phyloP scores from a whole-genome alignment of 192 early-diverging fungal genomes.

The Coemansia sp. region DNA sequence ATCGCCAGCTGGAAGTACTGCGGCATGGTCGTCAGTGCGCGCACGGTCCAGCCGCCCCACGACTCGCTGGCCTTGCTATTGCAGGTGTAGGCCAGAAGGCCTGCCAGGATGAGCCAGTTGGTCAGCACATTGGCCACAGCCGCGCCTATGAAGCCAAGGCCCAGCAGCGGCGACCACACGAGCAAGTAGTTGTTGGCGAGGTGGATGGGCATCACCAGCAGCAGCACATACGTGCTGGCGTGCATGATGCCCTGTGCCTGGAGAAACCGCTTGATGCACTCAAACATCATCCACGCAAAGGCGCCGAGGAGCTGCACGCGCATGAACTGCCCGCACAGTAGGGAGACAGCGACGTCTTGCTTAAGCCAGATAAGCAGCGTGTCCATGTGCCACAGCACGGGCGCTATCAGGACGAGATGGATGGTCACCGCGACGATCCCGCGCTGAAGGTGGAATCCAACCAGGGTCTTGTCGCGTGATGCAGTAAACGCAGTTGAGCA shows the following conservation, averaged over 20 bases:
- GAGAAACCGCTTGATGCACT: conserved; percentile 84
- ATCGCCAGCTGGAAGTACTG: conserved; percentile 67
- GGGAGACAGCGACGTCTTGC: conserved; percentile 76
- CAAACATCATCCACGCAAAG: conserved; percentile 78
- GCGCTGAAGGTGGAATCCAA: conserved; percentile 81
- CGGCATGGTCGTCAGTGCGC: conserved; percentile 40
- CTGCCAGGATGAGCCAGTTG: conserved; percentile 72
- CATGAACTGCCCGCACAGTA: conserved; percentile 72
- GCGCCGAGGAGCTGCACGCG: conserved; percentile 70
- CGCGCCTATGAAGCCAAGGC: conserved; percentile 83
- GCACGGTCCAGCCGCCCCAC: conserved; percentile 74
- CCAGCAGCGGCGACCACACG: conserved; percentile 71
- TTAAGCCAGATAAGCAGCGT: conserved; percentile 65
- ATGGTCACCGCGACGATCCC: conserved; percentile 75
- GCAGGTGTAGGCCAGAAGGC: conserved; percentile 65
- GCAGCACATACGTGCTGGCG: conserved; percentile 73
- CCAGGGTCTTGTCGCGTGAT: conserved; percentile 62
- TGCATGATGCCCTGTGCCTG: conserved; percentile 94
- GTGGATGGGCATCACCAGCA: conserved; percentile 74
- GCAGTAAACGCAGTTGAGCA: conserved; percentile 76
- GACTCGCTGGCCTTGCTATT: conserved; percentile 58
- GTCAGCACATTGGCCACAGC: conserved; percentile 79
- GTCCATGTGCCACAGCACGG: conserved; percentile 75
- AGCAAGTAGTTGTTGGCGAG: conserved; percentile 75
- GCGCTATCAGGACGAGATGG: conserved; percentile 71